Evolutionary conservation across 345 rosid genomes (phyloP).

Genomic region (Moricandia arvensis): DNA sequence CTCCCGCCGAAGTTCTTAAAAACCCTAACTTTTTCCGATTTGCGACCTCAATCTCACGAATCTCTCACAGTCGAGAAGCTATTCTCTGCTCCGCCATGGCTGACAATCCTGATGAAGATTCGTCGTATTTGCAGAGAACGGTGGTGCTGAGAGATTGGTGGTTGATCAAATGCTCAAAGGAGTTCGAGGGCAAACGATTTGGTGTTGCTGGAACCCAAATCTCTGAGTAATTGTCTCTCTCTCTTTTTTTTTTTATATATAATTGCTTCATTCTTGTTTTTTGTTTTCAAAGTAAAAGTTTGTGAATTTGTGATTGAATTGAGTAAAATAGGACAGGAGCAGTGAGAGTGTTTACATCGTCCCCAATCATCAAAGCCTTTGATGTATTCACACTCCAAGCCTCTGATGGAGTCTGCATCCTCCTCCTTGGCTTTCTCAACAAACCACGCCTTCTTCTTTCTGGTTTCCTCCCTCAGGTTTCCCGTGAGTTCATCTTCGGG

Average conservation of each 20-base stretch:
- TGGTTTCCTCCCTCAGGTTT: constrained; percentile 67
- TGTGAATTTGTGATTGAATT: neutral
- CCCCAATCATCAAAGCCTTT: constrained; percentile 57
- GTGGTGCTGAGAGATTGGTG: constrained; percentile 69
- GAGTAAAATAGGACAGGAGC: constrained; percentile 42
- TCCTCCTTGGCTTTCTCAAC: constrained; percentile 59
- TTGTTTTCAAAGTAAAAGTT: too few relatives aligned
- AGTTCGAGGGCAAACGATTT: constrained; percentile 52
- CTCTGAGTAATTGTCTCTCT: constrained; percentile 40
- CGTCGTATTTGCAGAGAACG: too few relatives aligned
- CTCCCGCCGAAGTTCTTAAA: too few relatives aligned
- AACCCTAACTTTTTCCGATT: too few relatives aligned
- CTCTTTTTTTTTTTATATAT: neutral
- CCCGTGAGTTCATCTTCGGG: constrained; percentile 59
- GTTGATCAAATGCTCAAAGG: constrained; percentile 52
- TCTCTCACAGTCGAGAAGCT: too few relatives aligned
- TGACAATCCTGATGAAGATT: too few relatives aligned
- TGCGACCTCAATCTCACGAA: too few relatives aligned
- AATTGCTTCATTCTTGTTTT: neutral
- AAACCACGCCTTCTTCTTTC: constrained; percentile 40
- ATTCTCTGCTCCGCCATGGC: too few relatives aligned
- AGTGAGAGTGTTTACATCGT: constrained; percentile 62
- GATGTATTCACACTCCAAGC: constrained; percentile 70
- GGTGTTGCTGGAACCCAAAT: constrained; percentile 64
- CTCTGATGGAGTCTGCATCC: constrained; percentile 58